Evolutionary conservation across 805 yeast genomes (phyloP).

Genomic region (Kluyveromyces siamensis): DNA sequence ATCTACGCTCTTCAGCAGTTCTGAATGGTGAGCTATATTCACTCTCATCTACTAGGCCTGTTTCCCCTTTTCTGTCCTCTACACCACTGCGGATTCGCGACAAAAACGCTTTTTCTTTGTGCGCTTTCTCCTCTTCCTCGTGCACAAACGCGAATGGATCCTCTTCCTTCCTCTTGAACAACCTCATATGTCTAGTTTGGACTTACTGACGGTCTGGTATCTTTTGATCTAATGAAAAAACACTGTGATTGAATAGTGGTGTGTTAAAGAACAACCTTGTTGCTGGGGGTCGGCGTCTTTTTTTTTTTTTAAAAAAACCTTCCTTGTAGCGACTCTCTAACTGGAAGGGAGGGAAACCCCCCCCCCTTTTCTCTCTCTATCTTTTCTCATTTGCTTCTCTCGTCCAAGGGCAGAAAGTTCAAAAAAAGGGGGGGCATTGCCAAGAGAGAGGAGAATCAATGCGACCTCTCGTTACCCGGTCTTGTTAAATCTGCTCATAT

Average conservation of each 20-base stretch:
- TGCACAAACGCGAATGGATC: constrained; percentile 12
- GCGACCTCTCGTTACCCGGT: too few relatives aligned
- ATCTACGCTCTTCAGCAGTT: constrained; percentile 7
- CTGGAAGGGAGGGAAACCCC: too few relatives aligned
- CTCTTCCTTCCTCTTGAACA: constrained; percentile 5
- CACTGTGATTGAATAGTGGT: not conserved
- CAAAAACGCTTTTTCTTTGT: not conserved
- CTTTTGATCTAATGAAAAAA: too few relatives aligned
- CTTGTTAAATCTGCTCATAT: too few relatives aligned
- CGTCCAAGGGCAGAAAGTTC: too few relatives aligned
- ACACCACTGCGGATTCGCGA: not conserved
- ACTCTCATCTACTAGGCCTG: not conserved
- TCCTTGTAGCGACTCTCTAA: too few relatives aligned
- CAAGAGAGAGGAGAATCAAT: too few relatives aligned
- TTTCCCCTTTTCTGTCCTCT: constrained; percentile 1
- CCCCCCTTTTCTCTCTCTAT: too few relatives aligned
- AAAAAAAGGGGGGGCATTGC: too few relatives aligned
- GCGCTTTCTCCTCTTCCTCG: constrained; percentile 2
- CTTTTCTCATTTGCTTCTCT: too few relatives aligned
- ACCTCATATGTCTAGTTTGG: not conserved
- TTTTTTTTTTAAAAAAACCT: too few relatives aligned
- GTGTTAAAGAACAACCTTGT: not conserved
- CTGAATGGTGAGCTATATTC: constrained; percentile 16
- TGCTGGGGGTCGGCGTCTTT: not conserved
- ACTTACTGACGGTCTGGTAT: too few relatives aligned